Conservation (phyloP, 2,329 filamentous ascomycete species). For the Verticillium tricorpus region DNA sequence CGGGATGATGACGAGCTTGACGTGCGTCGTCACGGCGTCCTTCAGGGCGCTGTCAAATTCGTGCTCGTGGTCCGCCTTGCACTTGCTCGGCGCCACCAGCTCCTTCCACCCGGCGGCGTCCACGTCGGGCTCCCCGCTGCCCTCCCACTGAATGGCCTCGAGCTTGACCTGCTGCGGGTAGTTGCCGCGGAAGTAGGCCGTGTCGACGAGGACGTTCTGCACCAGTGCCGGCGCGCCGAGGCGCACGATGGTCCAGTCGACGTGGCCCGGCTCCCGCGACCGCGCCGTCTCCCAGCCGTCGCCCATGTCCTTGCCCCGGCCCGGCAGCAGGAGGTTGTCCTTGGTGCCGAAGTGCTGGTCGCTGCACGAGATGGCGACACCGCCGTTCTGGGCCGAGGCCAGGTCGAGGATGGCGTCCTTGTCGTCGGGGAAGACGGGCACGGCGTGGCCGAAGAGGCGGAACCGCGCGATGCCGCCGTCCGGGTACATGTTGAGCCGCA, state of each 20-base stretch:
- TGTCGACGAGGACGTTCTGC: slow-evolving; percentile 69
- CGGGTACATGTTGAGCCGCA: slow-evolving; percentile 78
- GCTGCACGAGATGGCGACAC: slow-evolving; percentile 68
- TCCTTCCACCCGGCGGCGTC: slow-evolving; percentile 61
- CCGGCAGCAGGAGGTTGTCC: slow-evolving; percentile 74
- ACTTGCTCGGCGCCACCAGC: slow-evolving; percentile 62
- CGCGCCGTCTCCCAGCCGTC: slow-evolving; percentile 84
- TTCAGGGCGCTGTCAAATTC: slow-evolving; percentile 53
- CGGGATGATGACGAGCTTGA: slow-evolving; percentile 88
- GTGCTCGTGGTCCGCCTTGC: slow-evolving; percentile 69
- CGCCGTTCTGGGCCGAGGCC: slow-evolving; percentile 74
- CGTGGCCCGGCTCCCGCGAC: slow-evolving; percentile 64
- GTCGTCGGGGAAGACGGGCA: slow-evolving; percentile 70
- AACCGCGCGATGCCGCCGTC: slow-evolving; percentile 82
- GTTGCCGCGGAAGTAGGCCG: slow-evolving; percentile 79
- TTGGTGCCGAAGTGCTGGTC: slow-evolving; percentile 83
- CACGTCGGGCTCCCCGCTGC: slow-evolving; percentile 47
- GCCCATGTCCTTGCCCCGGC: slow-evolving; percentile 78
- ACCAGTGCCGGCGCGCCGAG: slow-evolving; percentile 64
- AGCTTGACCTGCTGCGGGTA: slow-evolving; percentile 74
- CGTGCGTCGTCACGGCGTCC: slow-evolving; percentile 66
- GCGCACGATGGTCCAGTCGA: slow-evolving; percentile 77
- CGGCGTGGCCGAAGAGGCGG: slow-evolving; percentile 69
- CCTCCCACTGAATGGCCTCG: slow-evolving; percentile 53
- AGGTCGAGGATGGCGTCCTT: slow-evolving; percentile 66